Evolutionary conservation across 345 rosid genomes (phyloP).

Genomic region (Luvunga scandens): DNA sequence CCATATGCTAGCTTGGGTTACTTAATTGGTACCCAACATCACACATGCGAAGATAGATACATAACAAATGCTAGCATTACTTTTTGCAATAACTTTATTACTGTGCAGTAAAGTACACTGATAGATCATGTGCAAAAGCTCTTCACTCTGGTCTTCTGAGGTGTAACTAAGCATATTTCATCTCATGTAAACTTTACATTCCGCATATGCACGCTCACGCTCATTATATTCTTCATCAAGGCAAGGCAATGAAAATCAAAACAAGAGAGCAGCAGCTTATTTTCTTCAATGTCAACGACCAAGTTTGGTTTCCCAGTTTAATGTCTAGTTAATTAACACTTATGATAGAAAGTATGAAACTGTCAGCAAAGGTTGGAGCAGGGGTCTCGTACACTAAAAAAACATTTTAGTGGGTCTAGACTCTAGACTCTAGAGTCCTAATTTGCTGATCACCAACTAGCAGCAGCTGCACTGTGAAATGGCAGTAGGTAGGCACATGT

Average conservation of each 20-base stretch:
- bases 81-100: not conserved
- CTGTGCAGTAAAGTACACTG: not conserved
- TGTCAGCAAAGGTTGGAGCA: not conserved
- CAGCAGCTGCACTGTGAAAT: not conserved
- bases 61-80: not conserved
- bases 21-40: not conserved
- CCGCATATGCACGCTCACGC: not conserved
- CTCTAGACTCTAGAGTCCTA: not conserved
- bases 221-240: not conserved
- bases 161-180: not conserved
- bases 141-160: not conserved
- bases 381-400: not conserved
- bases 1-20: not conserved
- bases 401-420: not conserved
- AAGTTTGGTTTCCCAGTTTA: not conserved
- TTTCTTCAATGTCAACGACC: not conserved
- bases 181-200: not conserved
- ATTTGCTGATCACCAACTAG: conserved; percentile 5
- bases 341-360: not conserved
- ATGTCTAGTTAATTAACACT: not conserved
- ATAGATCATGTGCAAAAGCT: not conserved
- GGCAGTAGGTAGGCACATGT: not conserved
- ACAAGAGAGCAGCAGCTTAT: too few relatives aligned
- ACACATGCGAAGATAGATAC: not conserved
- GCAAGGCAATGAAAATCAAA: not conserved